Evolutionary conservation across 768 basidiomycete species (phyloP), one percentile per base, ranked within the genome.

Genomic region (Mycena vitilis): DNA sequence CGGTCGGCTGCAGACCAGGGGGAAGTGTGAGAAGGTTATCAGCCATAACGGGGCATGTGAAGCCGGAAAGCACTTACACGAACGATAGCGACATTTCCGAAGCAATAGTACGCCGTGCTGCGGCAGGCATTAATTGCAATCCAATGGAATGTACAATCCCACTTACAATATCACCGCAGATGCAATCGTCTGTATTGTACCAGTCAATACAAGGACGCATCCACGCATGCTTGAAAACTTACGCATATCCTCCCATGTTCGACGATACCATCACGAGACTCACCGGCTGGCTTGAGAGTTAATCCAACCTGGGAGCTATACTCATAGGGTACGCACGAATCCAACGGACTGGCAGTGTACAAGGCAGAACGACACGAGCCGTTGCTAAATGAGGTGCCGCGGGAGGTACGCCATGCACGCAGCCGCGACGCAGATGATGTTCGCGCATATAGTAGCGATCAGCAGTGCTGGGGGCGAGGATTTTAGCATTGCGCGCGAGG

Each of bases 1-100:
- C 64, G 13, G 70, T 54, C 3, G 88, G 89, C 49, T 77, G 77
- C 40, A 85, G 73, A 12, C 64, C 68, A 60, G 76, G 78, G 23
- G 84, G 83, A 56, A 86, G 81, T 37, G 75, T 75, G n/a, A 15
- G 40, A 11, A 40, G 40, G 40, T 11, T 34, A 54, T 40, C 45
- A 55, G 54, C 36, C 16, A 55, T 20, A 8, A 20, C 12, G 36
- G 25, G 8, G 9, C 22, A 55, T 12, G 3, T 12, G 8, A 38
- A 55, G 18, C 20, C 2, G 20, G 5, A 16, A 20, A 22, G 44
- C 2, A 64, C 63, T 15, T 56, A 70, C 69, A 72, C 71, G 48
- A 72, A 72, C n/a, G 71, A 68, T 20, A 11, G 71, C 71, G 48
- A 69, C 71, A 25, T 72, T 72, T 6, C 71, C 71, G 51, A 72